Base-by-base conservation (phyloP, 2,329 filamentous ascomycete species). In the Colletotrichum brevisporum region DNA sequence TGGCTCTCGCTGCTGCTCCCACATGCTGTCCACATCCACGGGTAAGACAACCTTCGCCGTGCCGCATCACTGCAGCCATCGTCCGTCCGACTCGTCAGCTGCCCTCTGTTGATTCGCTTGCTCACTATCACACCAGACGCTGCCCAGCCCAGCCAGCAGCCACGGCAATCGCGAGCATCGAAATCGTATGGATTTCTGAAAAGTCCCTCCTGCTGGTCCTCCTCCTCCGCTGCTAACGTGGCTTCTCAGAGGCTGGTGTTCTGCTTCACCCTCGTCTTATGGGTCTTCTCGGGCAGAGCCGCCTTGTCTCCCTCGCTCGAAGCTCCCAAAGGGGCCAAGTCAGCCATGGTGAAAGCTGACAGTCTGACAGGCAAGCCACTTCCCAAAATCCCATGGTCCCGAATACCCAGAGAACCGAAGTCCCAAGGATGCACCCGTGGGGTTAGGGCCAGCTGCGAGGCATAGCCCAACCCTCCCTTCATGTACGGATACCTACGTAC, bases 301-400 rank as follows among this genome's bases (percentile, higher is more conserved):
- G 60, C 63, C 24, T 68, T 43, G 13, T 43, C 41, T 43, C 41
- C 5, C 15, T 43, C 41, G 41, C 48, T 24, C 36, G 6, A 26
- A 51, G 24, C 13, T 47, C 45, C 62, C 26, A 31, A 52, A 15
- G 27, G 41, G 43, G 62, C 24, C 39, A 61, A 65, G 45, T 39
- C 36, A 27, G 24, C 13, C 55, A 6, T 43, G 12, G 26, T 59
- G 48, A 51, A 48, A 50, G 66, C 55, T 69, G 66, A 69, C 62
- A 39, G 62, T 61, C 62, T 60, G 67, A 69, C 62, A 53, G 43
- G 66, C 36, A 59, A 67, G 55, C 62, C 62, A 57, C 55, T 64
- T 69, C 48, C 8, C 55, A 61, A 18, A 69, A 67, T 68, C 63
- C 67, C 57, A 70, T 63, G 24, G 41, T 50, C 57, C 47, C 47